Percentiles rank a stretch among this genome's conserved stretches.
These are phyloP conservation scores for Picochlorum sp. DNA, from an alignment of 139 green algal species.

Conservation along the genomic window DNA sequence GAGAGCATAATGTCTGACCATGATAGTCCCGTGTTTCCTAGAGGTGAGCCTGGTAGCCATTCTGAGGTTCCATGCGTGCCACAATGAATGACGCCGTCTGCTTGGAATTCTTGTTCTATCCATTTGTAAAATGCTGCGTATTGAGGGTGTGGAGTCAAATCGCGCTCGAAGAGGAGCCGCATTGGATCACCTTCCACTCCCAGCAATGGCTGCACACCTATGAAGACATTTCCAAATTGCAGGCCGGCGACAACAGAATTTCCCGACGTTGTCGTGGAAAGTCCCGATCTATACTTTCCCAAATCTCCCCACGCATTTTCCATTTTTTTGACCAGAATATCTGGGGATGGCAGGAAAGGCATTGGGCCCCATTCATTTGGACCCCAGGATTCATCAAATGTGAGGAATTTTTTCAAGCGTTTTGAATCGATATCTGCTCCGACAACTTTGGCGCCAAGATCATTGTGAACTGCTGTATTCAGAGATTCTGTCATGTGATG, in stretches of 20 bases:
- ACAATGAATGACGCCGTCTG: conserved; percentile 89
- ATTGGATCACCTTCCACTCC: conserved; percentile 97
- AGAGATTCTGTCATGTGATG: conserved; percentile 16
- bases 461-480: no score
- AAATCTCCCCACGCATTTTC: conserved; percentile 87
- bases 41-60: conserved; percentile 86
- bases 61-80: conserved; percentile 98
- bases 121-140: conserved; percentile 96
- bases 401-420: conserved; percentile 62
- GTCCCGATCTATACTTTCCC: conserved; percentile 46
- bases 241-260: conserved; percentile 53
- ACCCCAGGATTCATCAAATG: conserved; percentile 64
- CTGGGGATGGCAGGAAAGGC: conserved; percentile 69
- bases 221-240: conserved; percentile 85
- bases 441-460: conserved; percentile 19
- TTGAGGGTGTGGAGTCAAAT: conserved; percentile 95
- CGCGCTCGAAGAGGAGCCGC: conserved; percentile 93
- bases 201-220: conserved; percentile 88
- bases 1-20: conserved; percentile 74
- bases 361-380: conserved; percentile 86
- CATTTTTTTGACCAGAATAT: conserved; percentile 73
- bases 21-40: conserved; percentile 74
- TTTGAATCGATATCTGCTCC: conserved; percentile 46
- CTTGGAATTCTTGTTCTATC: conserved; percentile 60
- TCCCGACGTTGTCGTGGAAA: conserved; percentile 41